Evolutionary conservation across 768 basidiomycete genomes (phyloP).

Genomic region (Amanita inopinata): DNA sequence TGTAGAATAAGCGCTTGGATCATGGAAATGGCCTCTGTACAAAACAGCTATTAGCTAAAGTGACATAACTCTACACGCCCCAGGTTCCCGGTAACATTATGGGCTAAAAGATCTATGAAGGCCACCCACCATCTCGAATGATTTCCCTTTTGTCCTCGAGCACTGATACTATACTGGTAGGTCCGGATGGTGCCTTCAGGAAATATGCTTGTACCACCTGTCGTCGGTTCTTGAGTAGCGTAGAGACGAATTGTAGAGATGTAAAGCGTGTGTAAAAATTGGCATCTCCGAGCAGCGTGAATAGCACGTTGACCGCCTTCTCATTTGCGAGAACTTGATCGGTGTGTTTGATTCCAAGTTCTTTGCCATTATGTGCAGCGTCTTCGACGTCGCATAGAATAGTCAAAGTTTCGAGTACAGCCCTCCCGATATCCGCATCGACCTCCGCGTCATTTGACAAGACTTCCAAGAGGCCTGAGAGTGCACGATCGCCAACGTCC

Average conservation of each 20-base stretch:
- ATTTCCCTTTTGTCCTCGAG: conserved; percentile 85
- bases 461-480: conserved; percentile 71
- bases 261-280: conserved; percentile 84
- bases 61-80: background rate
- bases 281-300: conserved; percentile 62
- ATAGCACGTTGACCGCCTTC: conserved; percentile 62
- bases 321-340: conserved; percentile 70
- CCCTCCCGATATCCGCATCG: conserved; percentile 88
- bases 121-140: conserved; percentile 67
- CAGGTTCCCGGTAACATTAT: background rate
- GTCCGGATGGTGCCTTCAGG: conserved; percentile 72
- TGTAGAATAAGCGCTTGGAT: conserved; percentile 74
- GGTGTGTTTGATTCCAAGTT: conserved; percentile 77
- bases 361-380: conserved; percentile 33
- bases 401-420: conserved; percentile 82
- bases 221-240: conserved; percentile 74
- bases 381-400: conserved; percentile 79
- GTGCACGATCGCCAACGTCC: conserved; percentile 74
- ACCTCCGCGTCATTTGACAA: conserved; percentile 82
- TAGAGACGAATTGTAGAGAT: conserved; percentile 72
- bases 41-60: background rate
- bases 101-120: background rate
- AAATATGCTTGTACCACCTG: conserved; percentile 85
- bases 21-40: conserved; percentile 70
- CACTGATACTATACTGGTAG: conserved; percentile 59